Evolutionary conservation across 2,329 filamentous ascomycete genomes (phyloP), one percentile per base, ranked within the genome.

Genomic region (Waltergamsia citrina): DNA sequence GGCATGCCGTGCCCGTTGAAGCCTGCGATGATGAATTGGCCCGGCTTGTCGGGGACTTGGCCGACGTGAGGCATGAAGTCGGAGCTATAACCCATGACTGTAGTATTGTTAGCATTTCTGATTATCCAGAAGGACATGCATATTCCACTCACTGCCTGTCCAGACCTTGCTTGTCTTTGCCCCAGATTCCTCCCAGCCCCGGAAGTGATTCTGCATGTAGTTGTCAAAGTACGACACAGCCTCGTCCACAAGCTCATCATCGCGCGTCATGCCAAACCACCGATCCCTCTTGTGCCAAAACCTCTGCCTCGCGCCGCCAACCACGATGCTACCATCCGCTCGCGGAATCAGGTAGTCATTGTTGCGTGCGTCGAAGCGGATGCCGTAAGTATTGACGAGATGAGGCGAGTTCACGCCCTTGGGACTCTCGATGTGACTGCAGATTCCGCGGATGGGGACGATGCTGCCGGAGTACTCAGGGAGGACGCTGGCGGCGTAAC

Each of bases 1-100:
- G 63, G 57, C 66, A 72, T 72, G 1, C 68, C 69, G 36, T 70
- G 65, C 0, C 69, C 68, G 20, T 59, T 62, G 38, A 70, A 71
- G 1, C 67, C 68, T 0, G 60, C 65, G 16, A 65, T 46, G n/a
- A 71, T 50, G 30, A 57, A 64, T 40, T 65, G 56, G 6, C 52
- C 53, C 3, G 48, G 34, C 29, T 52, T 54, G 0, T 36, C 21
- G 2, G 37, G 23, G 0, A 71, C 50, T 0, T 43, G 2, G 0
- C 67, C 66, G 2, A 72, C 46, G n/a, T 61, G 56, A 0, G 67
- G 65, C 12, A 59, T 40, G 1, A 45, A 50, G 38, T 70, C 65
- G 0, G 51, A 49, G 0, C 56, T 63, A 30, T 59, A 59, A 2
- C 60, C 62, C 57, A 63, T 62, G 8, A 65, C 60, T 59, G 18